Evolutionary conservation across 371 early-diverging fungal genomes (phyloP).

Genomic region (Capniomyces stellatus): DNA sequence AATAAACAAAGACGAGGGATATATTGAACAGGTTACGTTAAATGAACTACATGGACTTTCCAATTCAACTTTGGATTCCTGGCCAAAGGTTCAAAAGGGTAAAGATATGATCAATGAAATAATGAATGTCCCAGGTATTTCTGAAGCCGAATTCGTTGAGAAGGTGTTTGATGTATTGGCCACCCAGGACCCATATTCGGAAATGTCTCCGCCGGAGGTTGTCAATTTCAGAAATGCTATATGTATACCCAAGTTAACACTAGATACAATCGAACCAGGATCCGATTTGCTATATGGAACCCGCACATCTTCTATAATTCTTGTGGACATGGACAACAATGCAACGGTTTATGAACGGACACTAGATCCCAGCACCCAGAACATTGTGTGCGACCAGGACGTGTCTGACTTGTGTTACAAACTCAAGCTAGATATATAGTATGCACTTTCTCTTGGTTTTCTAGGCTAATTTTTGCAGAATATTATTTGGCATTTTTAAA

Average conservation of each 20-base stretch:
- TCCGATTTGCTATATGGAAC: constrained; percentile 1
- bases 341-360: constrained; percentile 1
- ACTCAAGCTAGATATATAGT: no score
- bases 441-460: no score
- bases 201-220: background rate
- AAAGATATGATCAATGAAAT: background rate
- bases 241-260: background rate
- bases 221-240: background rate
- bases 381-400: background rate
- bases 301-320: background rate
- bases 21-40: background rate
- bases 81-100: constrained; percentile 6
- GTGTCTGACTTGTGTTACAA: no score
- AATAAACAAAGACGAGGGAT: background rate
- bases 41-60: background rate
- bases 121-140: background rate
- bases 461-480: no score
- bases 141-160: background rate
- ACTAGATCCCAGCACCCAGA: background rate
- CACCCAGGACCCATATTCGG: background rate
- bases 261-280: background rate
- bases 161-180: background rate
- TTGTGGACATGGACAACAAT: constrained; percentile 2
- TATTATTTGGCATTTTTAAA: no score
- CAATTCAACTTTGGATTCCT: constrained; percentile 1